Conservation (phyloP, 805 yeast genomes). For the Blastobotrys attinorum region DNA sequence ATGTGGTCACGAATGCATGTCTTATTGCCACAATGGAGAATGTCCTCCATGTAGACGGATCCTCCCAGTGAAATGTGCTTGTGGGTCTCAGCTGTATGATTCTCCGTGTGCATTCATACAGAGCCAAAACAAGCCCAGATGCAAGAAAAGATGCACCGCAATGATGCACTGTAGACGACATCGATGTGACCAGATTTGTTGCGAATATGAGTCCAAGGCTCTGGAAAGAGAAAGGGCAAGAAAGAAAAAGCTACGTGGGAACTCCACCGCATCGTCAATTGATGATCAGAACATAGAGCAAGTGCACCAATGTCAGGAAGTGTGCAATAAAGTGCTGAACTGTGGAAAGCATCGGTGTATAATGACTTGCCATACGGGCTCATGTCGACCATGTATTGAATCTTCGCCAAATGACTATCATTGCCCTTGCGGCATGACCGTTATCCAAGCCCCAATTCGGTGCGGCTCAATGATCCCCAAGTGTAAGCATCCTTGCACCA, state of each 20-base stretch:
- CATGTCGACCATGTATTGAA: conserved; percentile 74
- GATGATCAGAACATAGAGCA: conserved; percentile 53
- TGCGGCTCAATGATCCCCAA: conserved; percentile 66
- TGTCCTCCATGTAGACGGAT: conserved; percentile 61
- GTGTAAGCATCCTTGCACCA: conserved; percentile 58
- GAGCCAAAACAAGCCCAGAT: conserved; percentile 46
- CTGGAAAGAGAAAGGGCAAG: conserved; percentile 42
- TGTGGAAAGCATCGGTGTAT: conserved; percentile 68
- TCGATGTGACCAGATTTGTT: conserved; percentile 61
- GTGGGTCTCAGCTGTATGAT: conserved; percentile 43
- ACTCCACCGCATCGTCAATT: conserved; percentile 34
- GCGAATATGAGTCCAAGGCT: conserved; percentile 59
- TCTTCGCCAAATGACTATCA: conserved; percentile 70
- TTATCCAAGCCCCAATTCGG: conserved; percentile 73
- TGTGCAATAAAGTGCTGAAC: conserved; percentile 52
- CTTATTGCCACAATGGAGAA: conserved; percentile 68
- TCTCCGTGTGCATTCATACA: conserved; percentile 59
- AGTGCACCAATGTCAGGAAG: conserved; percentile 60
- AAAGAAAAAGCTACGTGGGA: conserved; percentile 43
- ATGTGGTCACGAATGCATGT: conserved; percentile 68
- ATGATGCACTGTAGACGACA: conserved; percentile 75
- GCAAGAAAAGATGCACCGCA: conserved; percentile 66
- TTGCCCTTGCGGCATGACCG: conserved; percentile 75
- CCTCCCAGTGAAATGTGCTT: conserved; percentile 49
- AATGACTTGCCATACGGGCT: conserved; percentile 69